Evolutionary conservation across 2,329 filamentous ascomycete genomes (phyloP).

Genomic region (Fusarium cyanostomum): DNA sequence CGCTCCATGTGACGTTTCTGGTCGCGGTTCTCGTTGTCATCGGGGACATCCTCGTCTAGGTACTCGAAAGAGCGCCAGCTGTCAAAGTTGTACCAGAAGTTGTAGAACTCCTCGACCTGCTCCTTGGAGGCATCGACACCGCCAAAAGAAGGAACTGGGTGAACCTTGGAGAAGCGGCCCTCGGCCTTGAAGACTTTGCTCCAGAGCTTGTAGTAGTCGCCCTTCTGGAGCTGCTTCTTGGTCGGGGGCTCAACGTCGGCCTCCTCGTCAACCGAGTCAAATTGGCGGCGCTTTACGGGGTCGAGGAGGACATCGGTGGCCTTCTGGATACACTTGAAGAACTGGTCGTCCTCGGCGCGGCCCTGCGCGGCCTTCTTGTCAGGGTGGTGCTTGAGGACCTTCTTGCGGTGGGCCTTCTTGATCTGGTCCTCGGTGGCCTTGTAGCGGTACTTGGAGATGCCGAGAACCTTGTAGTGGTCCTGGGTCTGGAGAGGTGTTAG

Average conservation of each 20-base stretch:
- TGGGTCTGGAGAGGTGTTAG: slow-evolving; percentile 67
- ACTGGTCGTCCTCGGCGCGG: slow-evolving; percentile 89
- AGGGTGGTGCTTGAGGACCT: slow-evolving; percentile 98
- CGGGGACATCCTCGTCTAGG: slow-evolving; percentile 97
- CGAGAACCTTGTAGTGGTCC: slow-evolving; percentile 98
- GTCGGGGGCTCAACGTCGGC: slow-evolving; percentile 91
- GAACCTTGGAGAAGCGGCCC: slow-evolving; percentile 88
- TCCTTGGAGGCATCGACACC: slow-evolving; percentile 85
- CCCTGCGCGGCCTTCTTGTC: slow-evolving; percentile 98
- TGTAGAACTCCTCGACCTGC: slow-evolving; percentile 95
- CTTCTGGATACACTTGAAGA: slow-evolving; percentile 99
- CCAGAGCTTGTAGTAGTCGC: slow-evolving; percentile 97
- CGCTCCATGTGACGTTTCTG: slow-evolving; percentile 98
- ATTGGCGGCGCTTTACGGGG: slow-evolving; percentile 91
- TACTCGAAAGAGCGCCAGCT: slow-evolving; percentile 98
- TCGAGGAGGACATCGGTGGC: slow-evolving; percentile 93
- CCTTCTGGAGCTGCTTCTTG: slow-evolving; percentile 88
- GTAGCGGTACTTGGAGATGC: slow-evolving; percentile 90
- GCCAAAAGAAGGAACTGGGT: slow-evolving; percentile 89
- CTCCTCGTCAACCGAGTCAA: slow-evolving; percentile 93
- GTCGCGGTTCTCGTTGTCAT: slow-evolving; percentile 98
- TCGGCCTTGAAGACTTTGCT: slow-evolving; percentile 89
- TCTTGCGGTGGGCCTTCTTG: slow-evolving; percentile 98
- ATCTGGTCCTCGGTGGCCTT: slow-evolving; percentile 97
- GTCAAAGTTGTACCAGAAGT: slow-evolving; percentile 99